phyloP scores from a whole-genome alignment of 805 yeast species.

The Barnettozyma siamensis region DNA sequence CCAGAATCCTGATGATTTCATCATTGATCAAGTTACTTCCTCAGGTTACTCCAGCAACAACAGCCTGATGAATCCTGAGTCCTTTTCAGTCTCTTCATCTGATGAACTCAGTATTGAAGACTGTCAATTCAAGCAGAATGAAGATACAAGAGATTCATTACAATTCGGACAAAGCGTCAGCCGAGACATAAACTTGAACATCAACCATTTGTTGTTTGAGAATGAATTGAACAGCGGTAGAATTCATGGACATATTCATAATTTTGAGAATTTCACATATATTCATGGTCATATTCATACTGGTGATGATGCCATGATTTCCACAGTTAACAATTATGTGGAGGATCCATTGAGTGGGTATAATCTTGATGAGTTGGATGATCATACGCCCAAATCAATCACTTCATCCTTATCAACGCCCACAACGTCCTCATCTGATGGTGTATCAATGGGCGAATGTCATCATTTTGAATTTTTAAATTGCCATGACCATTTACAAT shows the following conservation, averaged over 20 bases:
- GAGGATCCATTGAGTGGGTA: not conserved
- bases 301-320: constrained; percentile 12
- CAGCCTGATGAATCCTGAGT: not conserved
- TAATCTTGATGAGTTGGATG: not conserved
- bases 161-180: not conserved
- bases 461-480: constrained; percentile 38
- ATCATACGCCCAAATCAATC: too few species aligned
- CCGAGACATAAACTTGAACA: not conserved
- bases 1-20: not conserved
- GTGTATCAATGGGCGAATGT: constrained; percentile 26
- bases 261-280: constrained; percentile 53
- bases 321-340: not conserved
- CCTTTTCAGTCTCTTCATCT: not conserved
- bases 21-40: not conserved
- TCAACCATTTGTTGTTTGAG: constrained; percentile 4
- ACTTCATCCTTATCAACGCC: too few species aligned
- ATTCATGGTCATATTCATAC: constrained; percentile 66
- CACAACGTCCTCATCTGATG: too few species aligned
- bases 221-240: constrained; percentile 36
- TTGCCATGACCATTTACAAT: constrained; percentile 26
- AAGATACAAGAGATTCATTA: not conserved
- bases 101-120: not conserved
- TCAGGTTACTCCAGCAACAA: too few species aligned
- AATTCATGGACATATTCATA: constrained; percentile 66
- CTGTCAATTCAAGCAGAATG: too few species aligned